Base-by-base conservation (phyloP, 495 filamentous ascomycete genomes). In the Penicillium robsamsonii region DNA sequence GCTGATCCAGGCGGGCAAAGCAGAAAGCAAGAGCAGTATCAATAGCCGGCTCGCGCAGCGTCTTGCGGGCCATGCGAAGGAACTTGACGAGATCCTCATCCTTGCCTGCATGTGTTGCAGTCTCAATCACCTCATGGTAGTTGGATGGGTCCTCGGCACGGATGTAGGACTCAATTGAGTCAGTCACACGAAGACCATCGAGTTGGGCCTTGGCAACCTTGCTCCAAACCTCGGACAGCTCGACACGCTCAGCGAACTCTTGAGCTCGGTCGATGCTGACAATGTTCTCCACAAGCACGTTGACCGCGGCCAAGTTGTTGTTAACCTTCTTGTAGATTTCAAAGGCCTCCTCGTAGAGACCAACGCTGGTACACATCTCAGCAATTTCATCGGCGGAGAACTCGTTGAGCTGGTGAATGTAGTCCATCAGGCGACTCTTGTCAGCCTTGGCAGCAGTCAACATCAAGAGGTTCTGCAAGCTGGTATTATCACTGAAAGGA, bases 191-290 rank as follows among this genome's bases (percentile, higher is more conserved):
- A 22, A 97, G 85, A 61, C 95, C 95, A 70, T 97, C 95, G 42
- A 99, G 81, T 74, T 99, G 95, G 46, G 95, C 95, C 81, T 99
- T 99, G 62, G 91, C 95, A 60, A 99, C 91, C 78, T 86, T 90
- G 79, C 94, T 97, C 95, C 95, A 99, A n/a, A 99, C 95, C 64
- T 96, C 91, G 7, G 95, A 88, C 43, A 92, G 79, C 66, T 99
- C 95, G 50, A 97, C 90, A 58, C 91, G 91, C 67, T 99, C 95
- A 22, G 94, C 95, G 66, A 93, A 99, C 50, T 94, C 91, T 64
- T 96, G 94, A 2, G 95, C 93, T 60, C 95, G 88, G 68, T 99
- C 95, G 68, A 99, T 97, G 79, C 95, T 97, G 59, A 97, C 94
- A 65, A 99, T 83, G 67, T 99, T 88, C 67, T 99, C 94, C 42